Conservation (phyloP, 2,329 filamentous ascomycete genomes). For the Emydomyces testavorans region DNA sequence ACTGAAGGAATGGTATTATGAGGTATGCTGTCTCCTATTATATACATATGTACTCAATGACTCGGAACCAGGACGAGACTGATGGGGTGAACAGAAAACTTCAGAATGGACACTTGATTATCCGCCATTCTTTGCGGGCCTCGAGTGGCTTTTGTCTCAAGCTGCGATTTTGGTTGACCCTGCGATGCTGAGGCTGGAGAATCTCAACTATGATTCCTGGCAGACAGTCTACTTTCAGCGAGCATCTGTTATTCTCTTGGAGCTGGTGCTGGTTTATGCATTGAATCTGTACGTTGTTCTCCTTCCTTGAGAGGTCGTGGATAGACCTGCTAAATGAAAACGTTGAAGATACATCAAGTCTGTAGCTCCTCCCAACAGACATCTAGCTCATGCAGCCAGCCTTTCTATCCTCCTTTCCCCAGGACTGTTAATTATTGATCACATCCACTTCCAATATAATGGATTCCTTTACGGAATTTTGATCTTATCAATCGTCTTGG, state of each 20-base stretch:
- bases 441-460: slow-evolving; percentile 99
- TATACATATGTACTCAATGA: background rate
- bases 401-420: slow-evolving; percentile 85
- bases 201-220: slow-evolving; percentile 81
- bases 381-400: slow-evolving; percentile 71
- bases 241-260: slow-evolving; percentile 71
- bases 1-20: slow-evolving; percentile 84
- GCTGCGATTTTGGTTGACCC: slow-evolving; percentile 65
- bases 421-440: slow-evolving; percentile 90
- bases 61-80: background rate
- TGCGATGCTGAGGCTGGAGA: slow-evolving; percentile 67
- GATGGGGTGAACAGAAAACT: slow-evolving; percentile 49
- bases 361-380: slow-evolving; percentile 52
- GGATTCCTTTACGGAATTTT: slow-evolving; percentile 89
- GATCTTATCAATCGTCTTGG: slow-evolving; percentile 73
- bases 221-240: slow-evolving; percentile 90
- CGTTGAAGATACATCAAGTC: slow-evolving; percentile 59
- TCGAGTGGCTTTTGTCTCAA: slow-evolving; percentile 86
- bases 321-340: background rate
- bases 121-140: slow-evolving; percentile 93
- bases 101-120: slow-evolving; percentile 99
- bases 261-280: slow-evolving; percentile 72
- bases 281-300: slow-evolving; percentile 53
- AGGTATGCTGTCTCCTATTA: slow-evolving; percentile 40
- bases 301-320: background rate